Evolutionary conservation across 345 rosid genomes (phyloP), one percentile per base, ranked within the genome.

Genomic region (Brassica incana): DNA sequence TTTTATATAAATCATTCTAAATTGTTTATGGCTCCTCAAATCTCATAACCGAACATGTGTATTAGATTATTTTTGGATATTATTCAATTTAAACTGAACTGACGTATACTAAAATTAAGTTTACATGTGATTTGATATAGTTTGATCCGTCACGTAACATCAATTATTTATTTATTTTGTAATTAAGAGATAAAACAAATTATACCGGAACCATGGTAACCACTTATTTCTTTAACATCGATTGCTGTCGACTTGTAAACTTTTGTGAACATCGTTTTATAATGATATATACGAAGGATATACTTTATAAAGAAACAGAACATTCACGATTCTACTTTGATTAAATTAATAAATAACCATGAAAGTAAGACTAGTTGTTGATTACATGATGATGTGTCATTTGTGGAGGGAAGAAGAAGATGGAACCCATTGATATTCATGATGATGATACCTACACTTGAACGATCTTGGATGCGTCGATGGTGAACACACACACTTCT

Each of bases 381-480:
- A 33, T 67, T 35, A 74, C 75, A 80, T 62, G 50, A 74, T 60
- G 58, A 69, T 38, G 50, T 79, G 71, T 74, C 52, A 74, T 75
- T 80, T 75, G 27, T 30, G 33, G 75, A 69, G 20, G 25, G 78
- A 71, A 9, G 77, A 63, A 1, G 75, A 66, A n/a, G 75, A 79
- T 52, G 76, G 81, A 81, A 77, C 50, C 97, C 93, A 90, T 50
- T 60, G 85, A 61, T 87, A 89, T 45, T 81, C 86, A 9, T 75
- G 83, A 11, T 79, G 91, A 77, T 94, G 97, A 69, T 82, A 82
- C 87, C 97, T 85, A 85, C 96, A 92, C 82, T 90, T 78, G 81
- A 94, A 92, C 4, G 98, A 94, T 23, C 98, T 90, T 0, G 93
- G 91, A 64, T 94, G 98, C 74, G 18, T 83, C 5, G 94, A 86